Evolutionary conservation across 2,329 filamentous ascomycete species (phyloP), one percentile per base, ranked within the genome.

Genomic region (Aspergillus fumigatiaffinis): DNA sequence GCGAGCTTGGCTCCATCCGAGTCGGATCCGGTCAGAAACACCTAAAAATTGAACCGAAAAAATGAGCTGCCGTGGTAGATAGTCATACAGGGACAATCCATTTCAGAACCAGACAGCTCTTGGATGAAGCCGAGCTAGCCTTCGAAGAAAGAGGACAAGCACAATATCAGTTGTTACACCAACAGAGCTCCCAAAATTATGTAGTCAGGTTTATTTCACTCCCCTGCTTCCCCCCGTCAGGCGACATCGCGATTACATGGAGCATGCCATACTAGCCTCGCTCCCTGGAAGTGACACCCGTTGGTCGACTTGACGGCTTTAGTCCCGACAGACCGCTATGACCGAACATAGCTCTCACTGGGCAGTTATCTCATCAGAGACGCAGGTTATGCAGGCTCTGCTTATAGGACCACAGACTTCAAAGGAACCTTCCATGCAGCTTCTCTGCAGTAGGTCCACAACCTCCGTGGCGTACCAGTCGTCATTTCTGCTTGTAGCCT

Each of bases 351-450:
- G 44, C 20, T 51, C 20, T 51, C 23, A 21, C 26, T 35, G 35
- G 50, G 14, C 50, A 42, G 20, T 51, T n/a, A 29, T 12, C n/a
- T 21, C 17, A 12, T 51, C 29, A 55, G 28, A 53, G 38, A 48
- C 49, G 52, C 50, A 44, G 42, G 51, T 23, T 47, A 55, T 59
- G 56, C 54, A 58, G 55, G 55, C 21, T 41, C 26, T 49, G 54
- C 51, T 28, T 46, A 51, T 52, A 51, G 52, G 51, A 50, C 32
- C 35, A 51, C 20, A 14, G 52, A 53, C 23, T 41, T 20, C 59
- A 59, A 67, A 60, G 65, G 67, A 71, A 71, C 17, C 53, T 72
- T 73, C 70, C 60, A 69, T 67, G 65, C 66, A 68, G 58, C 53
- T 73, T 73, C 69, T 67, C 59, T 72, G 70, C 67, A 71, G 62